phyloP scores from a whole-genome alignment of 345 rosid species.

The Trapa bicornis region DNA sequence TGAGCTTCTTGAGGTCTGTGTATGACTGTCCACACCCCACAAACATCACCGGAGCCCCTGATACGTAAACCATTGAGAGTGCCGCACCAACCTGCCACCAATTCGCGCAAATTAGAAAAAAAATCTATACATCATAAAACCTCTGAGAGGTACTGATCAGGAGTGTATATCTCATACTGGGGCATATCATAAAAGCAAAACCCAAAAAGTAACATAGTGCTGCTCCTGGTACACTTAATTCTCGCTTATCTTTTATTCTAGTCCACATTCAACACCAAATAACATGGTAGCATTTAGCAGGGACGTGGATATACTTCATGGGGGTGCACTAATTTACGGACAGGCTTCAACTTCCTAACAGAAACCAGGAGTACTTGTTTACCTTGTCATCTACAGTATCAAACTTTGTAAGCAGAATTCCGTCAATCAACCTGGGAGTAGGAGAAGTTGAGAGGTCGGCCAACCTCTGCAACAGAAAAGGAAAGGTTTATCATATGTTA shows the following conservation, averaged over 20 bases:
- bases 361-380: not conserved
- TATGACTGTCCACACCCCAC: conserved; percentile 98
- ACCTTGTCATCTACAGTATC: conserved; percentile 99
- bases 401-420: conserved; percentile 87
- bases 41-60: conserved; percentile 95
- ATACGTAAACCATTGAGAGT: conserved; percentile 87
- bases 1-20: conserved; percentile 86
- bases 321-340: no score
- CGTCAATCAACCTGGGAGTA: conserved; percentile 70
- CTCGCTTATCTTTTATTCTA: no score
- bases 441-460: conserved; percentile 77
- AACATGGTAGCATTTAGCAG: no score
- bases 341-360: not conserved
- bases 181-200: not conserved
- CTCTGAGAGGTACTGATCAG: not conserved
- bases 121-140: not conserved
- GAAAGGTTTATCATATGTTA: not conserved
- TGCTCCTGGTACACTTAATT: not conserved
- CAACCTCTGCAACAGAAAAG: conserved; percentile 42
- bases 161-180: not conserved
- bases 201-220: not conserved
- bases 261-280: no score
- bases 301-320: no score
- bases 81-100: conserved; percentile 87
- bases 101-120: not conserved